Evolutionary conservation across 2,329 filamentous ascomycete genomes (phyloP).

Genomic region (Hymenoscyphus occultus): DNA sequence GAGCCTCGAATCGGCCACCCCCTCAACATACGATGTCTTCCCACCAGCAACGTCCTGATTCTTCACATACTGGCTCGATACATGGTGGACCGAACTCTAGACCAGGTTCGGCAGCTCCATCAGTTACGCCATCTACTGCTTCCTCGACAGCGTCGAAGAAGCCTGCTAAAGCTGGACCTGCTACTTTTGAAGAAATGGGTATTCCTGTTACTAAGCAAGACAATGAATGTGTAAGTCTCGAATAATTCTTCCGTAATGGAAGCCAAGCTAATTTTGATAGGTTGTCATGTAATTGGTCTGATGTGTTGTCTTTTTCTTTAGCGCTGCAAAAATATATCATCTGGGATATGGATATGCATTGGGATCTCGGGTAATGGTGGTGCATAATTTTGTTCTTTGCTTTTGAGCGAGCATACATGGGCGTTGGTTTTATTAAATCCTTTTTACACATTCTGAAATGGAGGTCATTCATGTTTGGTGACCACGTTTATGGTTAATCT

Average conservation of each 20-base stretch:
- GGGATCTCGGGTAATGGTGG: conserved; percentile 1
- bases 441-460: too few relatives aligned
- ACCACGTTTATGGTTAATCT: too few relatives aligned
- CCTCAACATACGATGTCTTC: conserved; percentile 26
- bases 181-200: conserved; percentile 98
- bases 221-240: conserved; percentile 73
- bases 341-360: neutral
- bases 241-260: neutral
- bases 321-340: neutral
- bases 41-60: conserved; percentile 3
- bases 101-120: conserved; percentile 7
- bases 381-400: conserved; percentile 8
- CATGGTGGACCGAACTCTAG: conserved; percentile 19
- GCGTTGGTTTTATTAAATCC: conserved; percentile 14
- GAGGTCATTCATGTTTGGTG: too few relatives aligned
- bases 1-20: neutral
- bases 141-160: conserved; percentile 12
- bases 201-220: conserved; percentile 81
- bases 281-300: conserved; percentile 29
- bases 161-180: conserved; percentile 62
- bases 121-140: conserved; percentile 10
- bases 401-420: conserved; percentile 25
- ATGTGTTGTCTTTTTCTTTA: neutral
- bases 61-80: neutral
- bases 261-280: conserved; percentile 24